Base-by-base conservation (phyloP, 768 basidiomycete genomes). In the Kwoniella mangroviensis region DNA sequence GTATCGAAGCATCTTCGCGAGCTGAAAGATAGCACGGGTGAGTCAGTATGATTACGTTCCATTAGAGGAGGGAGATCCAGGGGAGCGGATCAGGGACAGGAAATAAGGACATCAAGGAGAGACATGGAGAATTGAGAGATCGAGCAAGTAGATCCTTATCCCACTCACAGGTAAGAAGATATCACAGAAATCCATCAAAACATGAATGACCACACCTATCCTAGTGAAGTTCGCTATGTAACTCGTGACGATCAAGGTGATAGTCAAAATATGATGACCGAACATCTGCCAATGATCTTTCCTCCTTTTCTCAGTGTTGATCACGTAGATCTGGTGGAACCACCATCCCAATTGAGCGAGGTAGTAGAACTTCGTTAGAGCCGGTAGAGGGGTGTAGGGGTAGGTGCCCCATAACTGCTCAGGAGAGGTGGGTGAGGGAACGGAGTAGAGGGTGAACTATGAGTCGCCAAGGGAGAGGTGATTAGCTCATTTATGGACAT, bases 201-300 rank as follows among this genome's bases (percentile, higher is more conserved):
- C 87, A 88, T 97, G 90, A 69, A 97, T 89, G 56, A 94, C 85
- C 75, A 91, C 92, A 17, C 97, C 97, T 54, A 95, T 88, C 55
- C 94, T 91, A 10, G 93, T 96, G 80, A 90, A 90, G 83, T 94
- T 91, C 81, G 86, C 88, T 70, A 87, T 86, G 84, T 97, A 98
- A 82, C 92, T 94, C 51, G 85, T 78, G 42, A 86, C 83, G 84
- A 98, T 89, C 71, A 99, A 88, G 59, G 86, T 79, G 70, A 94
- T 87, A 13, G 94, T 96, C 74, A 98, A 91, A 75, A 96, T 80
- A 81, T 99, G 97, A 85, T 99, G 97, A 26, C 90, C 85, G 88
- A 98, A 91, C 96, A 98, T 98, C 84, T 98, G 96, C 76, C 86
- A 85, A 83, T 98, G 93, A 83, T 99, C 97, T 81, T 93, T 94